A percentile compares a stretch with the other conserved stretches of the same genome.
Conservation (phyloP, 2,329 filamentous ascomycete species). For the Orbilia brochopaga region DNA sequence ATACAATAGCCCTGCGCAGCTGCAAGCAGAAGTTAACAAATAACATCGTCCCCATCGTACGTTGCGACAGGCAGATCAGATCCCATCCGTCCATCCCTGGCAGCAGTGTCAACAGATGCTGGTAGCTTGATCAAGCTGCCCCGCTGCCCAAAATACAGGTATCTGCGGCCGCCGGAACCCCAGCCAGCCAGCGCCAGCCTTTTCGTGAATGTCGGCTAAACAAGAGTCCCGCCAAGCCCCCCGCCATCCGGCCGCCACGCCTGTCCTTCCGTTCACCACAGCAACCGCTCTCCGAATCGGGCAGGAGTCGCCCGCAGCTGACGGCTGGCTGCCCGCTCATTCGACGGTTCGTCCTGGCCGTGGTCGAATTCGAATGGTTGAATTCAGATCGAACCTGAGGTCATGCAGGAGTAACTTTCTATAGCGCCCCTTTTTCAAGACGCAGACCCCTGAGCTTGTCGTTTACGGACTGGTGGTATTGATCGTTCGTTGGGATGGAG, state of each 20-base stretch:
- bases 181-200: slow-evolving; percentile 17
- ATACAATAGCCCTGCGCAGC: not conserved
- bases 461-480: no score
- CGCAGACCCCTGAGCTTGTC: no score
- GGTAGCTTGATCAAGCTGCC: not conserved
- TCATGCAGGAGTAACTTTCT: no score
- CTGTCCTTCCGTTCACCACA: slow-evolving; percentile 39
- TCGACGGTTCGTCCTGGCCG: slow-evolving; percentile 12
- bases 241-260: slow-evolving; percentile 4
- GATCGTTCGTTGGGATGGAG: no score
- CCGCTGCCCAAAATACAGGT: not conserved
- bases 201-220: slow-evolving; percentile 12
- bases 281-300: slow-evolving; percentile 42
- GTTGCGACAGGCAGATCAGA: no score
- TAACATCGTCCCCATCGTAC: not conserved
- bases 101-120: not conserved
- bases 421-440: no score
- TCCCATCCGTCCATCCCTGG: not conserved
- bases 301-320: slow-evolving; percentile 19
- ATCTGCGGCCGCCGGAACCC: not conserved
- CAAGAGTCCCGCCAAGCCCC: slow-evolving; percentile 13
- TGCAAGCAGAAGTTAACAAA: not conserved
- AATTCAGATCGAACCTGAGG: no score
- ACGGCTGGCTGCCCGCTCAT: slow-evolving; percentile 26
- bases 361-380: no score